Evolutionary conservation across 73 alveolate genomes (phyloP).

Genomic region (Durusdinium trenchii): DNA sequence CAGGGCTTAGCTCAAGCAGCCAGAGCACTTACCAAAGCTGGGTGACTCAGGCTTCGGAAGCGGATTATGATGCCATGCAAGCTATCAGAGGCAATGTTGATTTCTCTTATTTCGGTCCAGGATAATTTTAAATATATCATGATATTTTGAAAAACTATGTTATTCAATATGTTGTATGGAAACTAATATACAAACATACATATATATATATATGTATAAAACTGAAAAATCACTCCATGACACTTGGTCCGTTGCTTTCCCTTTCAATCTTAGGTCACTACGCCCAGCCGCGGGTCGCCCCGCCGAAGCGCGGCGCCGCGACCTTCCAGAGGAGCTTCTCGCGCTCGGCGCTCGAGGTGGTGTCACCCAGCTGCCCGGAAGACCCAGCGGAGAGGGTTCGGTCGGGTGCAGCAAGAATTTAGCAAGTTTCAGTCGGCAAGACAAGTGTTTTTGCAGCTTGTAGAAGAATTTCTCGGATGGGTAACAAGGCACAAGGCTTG

Average conservation of each 20-base stretch:
- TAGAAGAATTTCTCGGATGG: too few species aligned
- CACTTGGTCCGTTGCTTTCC: neutral
- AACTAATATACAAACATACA: neutral
- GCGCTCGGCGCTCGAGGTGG: neutral
- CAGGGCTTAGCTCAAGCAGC: slow-evolving; percentile 22
- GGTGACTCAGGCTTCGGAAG: neutral
- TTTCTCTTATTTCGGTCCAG: neutral
- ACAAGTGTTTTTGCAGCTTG: too few species aligned
- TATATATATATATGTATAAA: neutral
- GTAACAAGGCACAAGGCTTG: too few species aligned
- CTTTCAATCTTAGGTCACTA: slow-evolving; percentile 33
- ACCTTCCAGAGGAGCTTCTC: slow-evolving; percentile 43
- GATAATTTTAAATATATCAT: too few species aligned
- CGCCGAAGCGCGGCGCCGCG: slow-evolving; percentile 40
- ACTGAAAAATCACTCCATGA: too few species aligned
- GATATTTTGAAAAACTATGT: neutral
- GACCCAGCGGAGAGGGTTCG: slow-evolving; percentile 7
- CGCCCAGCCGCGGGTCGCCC: slow-evolving; percentile 16
- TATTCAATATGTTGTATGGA: neutral
- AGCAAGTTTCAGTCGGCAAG: too few species aligned
- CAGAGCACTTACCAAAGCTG: slow-evolving; percentile 36
- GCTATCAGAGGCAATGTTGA: too few species aligned
- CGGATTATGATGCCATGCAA: too few species aligned
- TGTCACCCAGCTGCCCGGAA: neutral
- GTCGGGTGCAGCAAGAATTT: too few species aligned